phyloP scores from a whole-genome alignment of 768 basidiomycete genomes.

The Podaxis mareebaensis region DNA sequence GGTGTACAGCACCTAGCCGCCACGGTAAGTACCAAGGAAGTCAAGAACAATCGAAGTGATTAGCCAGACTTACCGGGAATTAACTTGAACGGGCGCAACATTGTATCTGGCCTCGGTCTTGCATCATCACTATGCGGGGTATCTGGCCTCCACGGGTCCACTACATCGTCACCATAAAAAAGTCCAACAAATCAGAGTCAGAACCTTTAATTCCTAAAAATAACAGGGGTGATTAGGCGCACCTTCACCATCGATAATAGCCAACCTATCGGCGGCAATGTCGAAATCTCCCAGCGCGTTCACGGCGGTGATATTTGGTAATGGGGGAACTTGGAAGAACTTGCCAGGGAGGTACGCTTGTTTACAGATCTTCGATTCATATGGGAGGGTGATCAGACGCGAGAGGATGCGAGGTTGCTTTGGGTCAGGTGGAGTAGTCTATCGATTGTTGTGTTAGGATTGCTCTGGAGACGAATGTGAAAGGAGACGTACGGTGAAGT shows the following conservation, averaged over 20 bases:
- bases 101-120: constrained; percentile 64
- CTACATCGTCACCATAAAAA: constrained; percentile 34
- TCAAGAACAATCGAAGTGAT: background rate
- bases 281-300: constrained; percentile 85
- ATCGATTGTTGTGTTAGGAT: background rate
- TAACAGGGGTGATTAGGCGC: constrained; percentile 11
- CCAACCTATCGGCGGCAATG: constrained; percentile 77
- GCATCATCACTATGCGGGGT: constrained; percentile 83
- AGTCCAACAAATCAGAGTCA: background rate
- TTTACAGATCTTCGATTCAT: constrained; percentile 39
- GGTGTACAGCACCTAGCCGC: constrained; percentile 66
- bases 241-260: constrained; percentile 89
- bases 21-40: background rate
- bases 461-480: background rate
- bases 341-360: constrained; percentile 73
- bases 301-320: constrained; percentile 82
- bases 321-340: constrained; percentile 64
- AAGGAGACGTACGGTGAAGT: constrained; percentile 64
- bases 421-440: constrained; percentile 78
- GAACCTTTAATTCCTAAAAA: no score
- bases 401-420: constrained; percentile 78
- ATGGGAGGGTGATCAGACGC: constrained; percentile 53
- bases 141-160: constrained; percentile 89
- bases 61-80: constrained; percentile 65
- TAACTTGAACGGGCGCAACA: constrained; percentile 78